A percentile compares a stretch with the other conserved stretches of the same genome.
These are phyloP conservation scores for Phytophthora crassamura DNA, from an alignment of 352 stramenopile species.

Conservation along the genomic window DNA sequence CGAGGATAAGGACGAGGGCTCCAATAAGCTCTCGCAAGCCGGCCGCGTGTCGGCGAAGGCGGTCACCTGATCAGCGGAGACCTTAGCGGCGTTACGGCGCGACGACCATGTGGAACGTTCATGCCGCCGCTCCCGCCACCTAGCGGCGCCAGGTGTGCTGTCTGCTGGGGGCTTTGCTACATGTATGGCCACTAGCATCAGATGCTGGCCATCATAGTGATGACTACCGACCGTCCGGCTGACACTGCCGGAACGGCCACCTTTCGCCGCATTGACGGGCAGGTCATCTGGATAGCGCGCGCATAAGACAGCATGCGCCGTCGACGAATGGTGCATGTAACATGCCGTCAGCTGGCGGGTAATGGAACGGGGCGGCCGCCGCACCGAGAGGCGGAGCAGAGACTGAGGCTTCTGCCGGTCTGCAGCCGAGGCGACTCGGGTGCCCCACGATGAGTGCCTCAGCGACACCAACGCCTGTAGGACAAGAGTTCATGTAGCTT, in stretches of 20 bases:
- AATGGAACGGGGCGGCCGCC: constrained; percentile 1
- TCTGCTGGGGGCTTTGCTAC: not conserved
- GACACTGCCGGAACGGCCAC: not conserved
- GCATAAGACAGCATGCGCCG: not conserved
- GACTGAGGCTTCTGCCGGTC: too few relatives aligned
- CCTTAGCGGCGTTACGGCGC: constrained; percentile 19
- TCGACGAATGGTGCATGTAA: constrained; percentile 11
- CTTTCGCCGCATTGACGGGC: constrained; percentile 1
- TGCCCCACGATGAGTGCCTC: too few relatives aligned
- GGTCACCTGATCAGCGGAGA: not conserved
- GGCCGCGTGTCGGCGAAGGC: constrained; percentile 18
- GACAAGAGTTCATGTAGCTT: not conserved
- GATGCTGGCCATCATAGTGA: too few relatives aligned
- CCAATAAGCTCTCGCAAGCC: constrained; percentile 17
- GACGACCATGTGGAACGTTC: constrained; percentile 31
- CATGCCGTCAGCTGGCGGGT: constrained; percentile 15
- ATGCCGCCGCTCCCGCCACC: too few relatives aligned
- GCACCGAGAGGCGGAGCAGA: constrained; percentile 4
- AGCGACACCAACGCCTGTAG: not conserved
- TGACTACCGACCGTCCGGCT: not conserved
- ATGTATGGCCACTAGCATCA: not conserved
- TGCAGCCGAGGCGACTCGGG: too few relatives aligned
- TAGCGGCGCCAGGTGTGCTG: constrained; percentile 15
- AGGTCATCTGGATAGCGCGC: constrained; percentile 9
- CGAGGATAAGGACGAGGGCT: constrained; percentile 17